A percentile compares a stretch with the other conserved stretches of the same genome.
Conservation (phyloP, 2,329 filamentous ascomycete species). For the Talaromyces sp. region DNA sequence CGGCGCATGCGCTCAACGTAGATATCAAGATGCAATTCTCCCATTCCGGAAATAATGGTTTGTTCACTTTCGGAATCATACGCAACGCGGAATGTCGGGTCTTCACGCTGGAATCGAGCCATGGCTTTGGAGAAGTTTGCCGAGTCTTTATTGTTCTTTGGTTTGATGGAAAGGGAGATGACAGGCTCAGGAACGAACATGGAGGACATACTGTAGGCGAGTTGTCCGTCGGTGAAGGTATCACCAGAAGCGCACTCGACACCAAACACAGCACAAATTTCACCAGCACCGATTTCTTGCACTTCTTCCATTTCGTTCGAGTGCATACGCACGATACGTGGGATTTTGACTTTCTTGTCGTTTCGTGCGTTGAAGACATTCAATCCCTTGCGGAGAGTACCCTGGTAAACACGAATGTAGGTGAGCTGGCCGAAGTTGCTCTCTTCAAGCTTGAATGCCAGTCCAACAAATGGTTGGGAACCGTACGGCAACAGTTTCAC, state of each 20-base stretch:
- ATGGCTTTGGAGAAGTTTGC: conserved; percentile 98
- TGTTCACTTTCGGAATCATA: conserved; percentile 90
- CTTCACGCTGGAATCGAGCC: conserved; percentile 96
- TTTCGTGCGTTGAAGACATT: conserved; percentile 91
- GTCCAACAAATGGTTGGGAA: conserved; percentile 83
- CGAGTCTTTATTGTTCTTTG: conserved; percentile 85
- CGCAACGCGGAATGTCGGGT: conserved; percentile 92
- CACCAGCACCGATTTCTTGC: conserved; percentile 82
- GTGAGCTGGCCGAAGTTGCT: conserved; percentile 98
- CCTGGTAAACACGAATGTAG: conserved; percentile 97
- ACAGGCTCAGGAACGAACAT: conserved; percentile 97
- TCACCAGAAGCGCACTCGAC: conserved; percentile 97
- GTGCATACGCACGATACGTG: conserved; percentile 98
- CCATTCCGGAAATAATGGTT: conserved; percentile 98
- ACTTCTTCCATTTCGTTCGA: conserved; percentile 99
- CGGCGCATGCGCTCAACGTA: conserved; percentile 95
- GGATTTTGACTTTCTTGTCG: conserved; percentile 93
- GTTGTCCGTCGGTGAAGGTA: conserved; percentile 89
- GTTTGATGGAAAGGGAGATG: conserved; percentile 95
- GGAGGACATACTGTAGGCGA: conserved; percentile 93
- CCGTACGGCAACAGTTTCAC: conserved; percentile 92
- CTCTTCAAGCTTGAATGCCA: conserved; percentile 98
- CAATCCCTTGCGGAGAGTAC: conserved; percentile 77
- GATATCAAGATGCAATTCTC: conserved; percentile 92
- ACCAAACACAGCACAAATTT: conserved; percentile 97